phyloP scores from a whole-genome alignment of 2,329 filamentous ascomycete genomes.

The Beauveria pseudobassiana region DNA sequence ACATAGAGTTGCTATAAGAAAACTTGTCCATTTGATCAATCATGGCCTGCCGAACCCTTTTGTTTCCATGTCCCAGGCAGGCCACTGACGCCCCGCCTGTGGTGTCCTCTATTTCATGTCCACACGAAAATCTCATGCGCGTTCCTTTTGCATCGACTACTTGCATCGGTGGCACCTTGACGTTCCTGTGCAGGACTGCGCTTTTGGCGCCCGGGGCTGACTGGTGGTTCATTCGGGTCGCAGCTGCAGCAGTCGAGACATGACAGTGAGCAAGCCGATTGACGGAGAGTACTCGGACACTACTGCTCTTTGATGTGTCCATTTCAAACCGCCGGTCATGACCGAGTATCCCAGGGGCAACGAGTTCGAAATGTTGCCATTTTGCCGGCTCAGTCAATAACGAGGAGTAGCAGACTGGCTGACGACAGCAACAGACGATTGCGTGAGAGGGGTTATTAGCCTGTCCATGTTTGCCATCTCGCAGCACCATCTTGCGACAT shows the following conservation, averaged over 20 bases:
- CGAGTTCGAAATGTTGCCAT: background rate
- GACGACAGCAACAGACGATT: background rate
- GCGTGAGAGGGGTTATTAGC: background rate
- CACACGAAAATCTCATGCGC: background rate
- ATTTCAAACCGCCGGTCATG: background rate
- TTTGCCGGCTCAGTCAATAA: background rate
- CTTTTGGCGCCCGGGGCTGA: background rate
- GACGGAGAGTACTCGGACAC: background rate
- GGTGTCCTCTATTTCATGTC: slow-evolving; percentile 3
- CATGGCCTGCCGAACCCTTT: slow-evolving; percentile 31
- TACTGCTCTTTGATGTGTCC: background rate
- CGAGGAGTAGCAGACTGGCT: background rate
- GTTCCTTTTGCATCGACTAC: slow-evolving; percentile 37
- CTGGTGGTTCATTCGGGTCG: background rate
- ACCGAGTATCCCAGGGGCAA: background rate
- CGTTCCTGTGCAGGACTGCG: slow-evolving; percentile 1
- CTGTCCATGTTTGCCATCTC: background rate
- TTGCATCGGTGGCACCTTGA: background rate
- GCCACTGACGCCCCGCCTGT: slow-evolving; percentile 6
- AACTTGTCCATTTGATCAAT: slow-evolving; percentile 11
- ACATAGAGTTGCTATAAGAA: slow-evolving; percentile 11
- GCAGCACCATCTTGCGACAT: slow-evolving; percentile 5
- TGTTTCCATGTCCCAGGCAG: slow-evolving; percentile 5
- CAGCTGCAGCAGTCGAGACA: background rate
- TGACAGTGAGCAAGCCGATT: background rate